Base-by-base conservation (phyloP, 2,329 filamentous ascomycete genomes). In the Alternaria hordeiaustralica region DNA sequence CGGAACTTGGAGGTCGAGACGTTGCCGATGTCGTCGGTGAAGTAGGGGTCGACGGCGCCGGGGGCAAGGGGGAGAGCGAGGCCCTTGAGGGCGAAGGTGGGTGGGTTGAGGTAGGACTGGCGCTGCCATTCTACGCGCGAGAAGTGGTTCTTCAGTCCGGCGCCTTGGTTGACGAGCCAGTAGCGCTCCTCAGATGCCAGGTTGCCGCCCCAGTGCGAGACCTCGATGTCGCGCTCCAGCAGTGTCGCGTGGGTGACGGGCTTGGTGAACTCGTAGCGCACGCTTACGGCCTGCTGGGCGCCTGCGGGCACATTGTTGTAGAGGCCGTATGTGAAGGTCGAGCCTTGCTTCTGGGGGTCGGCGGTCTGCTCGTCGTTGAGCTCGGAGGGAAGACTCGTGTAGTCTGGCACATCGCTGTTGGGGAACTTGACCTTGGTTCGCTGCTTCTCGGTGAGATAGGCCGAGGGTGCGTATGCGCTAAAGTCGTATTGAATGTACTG, bases 151-250 rank as follows among this genome's bases (percentile, higher is more conserved):
- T 85, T 84, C 23, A 86, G 79, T 41, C 92, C 90, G 54, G 96
- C 96, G 67, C 92, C 96, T 67, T 91, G 89, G 85, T 99, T 95
- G 74, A 88, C 88, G 70, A 98, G 86, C 80, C 91, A 93, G 82
- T 97, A 97, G 61, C 93, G 89, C 83, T 99, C 96, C 83, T 99
- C 96, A 54, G 94, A 93, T 2, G 96, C 96, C 58, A 98, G 82
- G 78, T 99, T 99, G 66, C 96, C 96, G 70, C 96, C 96, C 96
- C 96, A 99, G 82, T 98, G 96, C 78, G 93, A 97, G 73, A 99
- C 91, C 80, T 99, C 96, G 67, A 99, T 84, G 75, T 98, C 94
- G 64, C 96, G 90, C 82, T 98, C 93, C 63, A 99, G 85, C 15
- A 88, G 84, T 33, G 89, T 89, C 55, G 93, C 88, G 76, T 96